Percentiles rank a stretch among this genome's conserved stretches.
phyloP scores from a whole-genome alignment of 345 rosid genomes.

The Laguncularia racemosa region DNA sequence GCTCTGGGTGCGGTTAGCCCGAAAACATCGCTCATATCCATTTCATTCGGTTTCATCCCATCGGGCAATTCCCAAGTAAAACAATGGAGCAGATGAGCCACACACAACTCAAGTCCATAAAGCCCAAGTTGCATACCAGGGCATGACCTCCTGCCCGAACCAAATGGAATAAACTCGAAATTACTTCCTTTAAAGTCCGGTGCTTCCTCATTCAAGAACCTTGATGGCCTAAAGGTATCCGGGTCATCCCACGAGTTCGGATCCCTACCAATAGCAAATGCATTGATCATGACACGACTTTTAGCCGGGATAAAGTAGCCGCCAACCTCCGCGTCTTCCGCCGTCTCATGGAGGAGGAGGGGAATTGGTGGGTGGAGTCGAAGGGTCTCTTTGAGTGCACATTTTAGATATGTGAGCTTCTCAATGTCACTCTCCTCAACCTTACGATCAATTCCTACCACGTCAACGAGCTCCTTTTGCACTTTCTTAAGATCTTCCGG shows the following conservation, averaged over 20 bases:
- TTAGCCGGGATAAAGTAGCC: constrained; percentile 62
- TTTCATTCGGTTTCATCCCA: constrained; percentile 77
- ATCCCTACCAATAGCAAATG: constrained; percentile 76
- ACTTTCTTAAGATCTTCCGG: constrained; percentile 56
- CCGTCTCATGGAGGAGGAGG: constrained; percentile 80
- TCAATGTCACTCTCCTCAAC: constrained; percentile 75
- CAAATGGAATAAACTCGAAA: constrained; percentile 86
- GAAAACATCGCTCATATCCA: constrained; percentile 74
- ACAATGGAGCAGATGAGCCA: constrained; percentile 66
- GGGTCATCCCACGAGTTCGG: constrained; percentile 70
- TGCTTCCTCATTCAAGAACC: constrained; percentile 54
- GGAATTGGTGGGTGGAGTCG: constrained; percentile 97
- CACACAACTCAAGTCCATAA: constrained; percentile 61
- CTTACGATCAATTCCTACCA: constrained; percentile 65
- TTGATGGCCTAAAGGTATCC: constrained; percentile 53
- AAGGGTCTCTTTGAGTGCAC: constrained; percentile 66
- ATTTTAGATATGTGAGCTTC: constrained; percentile 49
- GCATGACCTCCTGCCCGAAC: constrained; percentile 85
- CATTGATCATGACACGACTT: constrained; percentile 69
- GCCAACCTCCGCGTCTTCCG: constrained; percentile 48
- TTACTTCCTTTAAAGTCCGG: constrained; percentile 75
- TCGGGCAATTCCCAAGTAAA: constrained; percentile 83
- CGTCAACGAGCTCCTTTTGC: constrained; percentile 66
- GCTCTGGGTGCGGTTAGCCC: constrained; percentile 91
- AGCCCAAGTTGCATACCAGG: constrained; percentile 96